phyloP scores from a whole-genome alignment of 192 early-diverging fungal genomes.

The Thoreauomyces humboldtii region DNA sequence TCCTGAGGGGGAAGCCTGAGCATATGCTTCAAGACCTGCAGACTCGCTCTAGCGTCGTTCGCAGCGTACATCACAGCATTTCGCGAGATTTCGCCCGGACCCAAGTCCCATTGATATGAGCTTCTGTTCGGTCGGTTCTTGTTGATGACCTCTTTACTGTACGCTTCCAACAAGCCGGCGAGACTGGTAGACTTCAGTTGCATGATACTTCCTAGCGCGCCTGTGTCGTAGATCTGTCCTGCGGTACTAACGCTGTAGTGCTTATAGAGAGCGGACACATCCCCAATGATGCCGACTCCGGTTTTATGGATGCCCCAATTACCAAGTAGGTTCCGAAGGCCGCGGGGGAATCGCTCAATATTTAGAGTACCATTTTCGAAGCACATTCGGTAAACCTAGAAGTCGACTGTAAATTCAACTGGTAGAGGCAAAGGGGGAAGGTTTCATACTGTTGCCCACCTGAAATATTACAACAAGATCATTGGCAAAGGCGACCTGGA shows the following conservation, averaged over 20 bases:
- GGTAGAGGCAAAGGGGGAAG: too few relatives aligned
- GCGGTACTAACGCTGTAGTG: too few relatives aligned
- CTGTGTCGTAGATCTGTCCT: too few relatives aligned
- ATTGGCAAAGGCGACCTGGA: slow-evolving; percentile 24
- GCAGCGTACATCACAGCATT: slow-evolving; percentile 15
- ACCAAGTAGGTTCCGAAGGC: neutral
- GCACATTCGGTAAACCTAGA: slow-evolving; percentile 20
- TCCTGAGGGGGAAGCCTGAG: too few relatives aligned
- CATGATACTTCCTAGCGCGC: too few relatives aligned
- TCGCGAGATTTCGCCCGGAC: neutral
- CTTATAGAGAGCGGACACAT: neutral
- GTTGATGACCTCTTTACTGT: neutral
- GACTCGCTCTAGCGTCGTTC: slow-evolving; percentile 15
- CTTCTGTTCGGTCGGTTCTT: neutral
- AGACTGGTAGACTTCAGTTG: too few relatives aligned
- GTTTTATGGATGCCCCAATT: neutral
- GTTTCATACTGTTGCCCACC: neutral
- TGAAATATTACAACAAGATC: slow-evolving; percentile 25
- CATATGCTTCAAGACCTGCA: slow-evolving; percentile 9
- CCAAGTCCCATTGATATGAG: slow-evolving; percentile 9
- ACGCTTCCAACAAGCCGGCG: neutral
- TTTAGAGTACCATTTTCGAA: neutral
- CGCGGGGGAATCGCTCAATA: neutral
- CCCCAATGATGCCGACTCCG: slow-evolving; percentile 13
- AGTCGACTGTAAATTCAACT: too few relatives aligned